Evolutionary conservation across 495 filamentous ascomycete species (phyloP).

Genomic region (Sporormia fimetaria): DNA sequence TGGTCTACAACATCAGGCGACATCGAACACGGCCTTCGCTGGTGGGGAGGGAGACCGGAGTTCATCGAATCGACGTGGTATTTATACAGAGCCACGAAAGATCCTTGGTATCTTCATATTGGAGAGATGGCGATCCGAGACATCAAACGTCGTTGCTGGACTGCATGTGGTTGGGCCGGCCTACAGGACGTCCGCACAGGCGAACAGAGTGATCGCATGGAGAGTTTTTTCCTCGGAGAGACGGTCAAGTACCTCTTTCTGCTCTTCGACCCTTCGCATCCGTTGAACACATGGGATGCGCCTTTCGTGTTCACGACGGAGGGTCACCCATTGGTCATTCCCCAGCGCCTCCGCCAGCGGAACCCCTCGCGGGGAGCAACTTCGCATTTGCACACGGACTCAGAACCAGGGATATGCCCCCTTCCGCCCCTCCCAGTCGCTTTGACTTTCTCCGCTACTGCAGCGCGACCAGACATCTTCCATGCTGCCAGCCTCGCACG

Average conservation of each 20-base stretch:
- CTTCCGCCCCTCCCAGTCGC: slow-evolving; percentile 44
- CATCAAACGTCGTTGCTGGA: slow-evolving; percentile 83
- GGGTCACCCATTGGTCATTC: slow-evolving; percentile 86
- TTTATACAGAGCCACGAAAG: slow-evolving; percentile 80
- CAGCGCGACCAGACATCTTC: slow-evolving; percentile 76
- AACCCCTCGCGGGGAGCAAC: not conserved
- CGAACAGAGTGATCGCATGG: slow-evolving; percentile 89
- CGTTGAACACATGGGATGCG: slow-evolving; percentile 73
- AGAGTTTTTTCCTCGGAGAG: slow-evolving; percentile 96
- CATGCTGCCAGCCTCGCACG: slow-evolving; percentile 81
- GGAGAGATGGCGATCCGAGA: slow-evolving; percentile 92
- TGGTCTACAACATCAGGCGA: slow-evolving; percentile 81
- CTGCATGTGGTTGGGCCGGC: slow-evolving; percentile 87
- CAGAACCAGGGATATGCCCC: slow-evolving; percentile 42
- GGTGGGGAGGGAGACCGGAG: slow-evolving; percentile 92
- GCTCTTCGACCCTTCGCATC: slow-evolving; percentile 75
- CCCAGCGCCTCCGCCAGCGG: slow-evolving; percentile 29
- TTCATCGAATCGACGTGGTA: slow-evolving; percentile 95
- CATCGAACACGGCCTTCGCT: slow-evolving; percentile 75
- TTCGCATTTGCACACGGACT: slow-evolving; percentile 9
- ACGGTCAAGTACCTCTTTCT: slow-evolving; percentile 91
- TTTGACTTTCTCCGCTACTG: slow-evolving; percentile 65
- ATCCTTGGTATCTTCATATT: slow-evolving; percentile 92
- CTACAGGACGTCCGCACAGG: slow-evolving; percentile 86
- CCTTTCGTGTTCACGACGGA: slow-evolving; percentile 92